phyloP scores from a whole-genome alignment of 257 asterid genomes.

The Jacaranda mimosifolia region DNA sequence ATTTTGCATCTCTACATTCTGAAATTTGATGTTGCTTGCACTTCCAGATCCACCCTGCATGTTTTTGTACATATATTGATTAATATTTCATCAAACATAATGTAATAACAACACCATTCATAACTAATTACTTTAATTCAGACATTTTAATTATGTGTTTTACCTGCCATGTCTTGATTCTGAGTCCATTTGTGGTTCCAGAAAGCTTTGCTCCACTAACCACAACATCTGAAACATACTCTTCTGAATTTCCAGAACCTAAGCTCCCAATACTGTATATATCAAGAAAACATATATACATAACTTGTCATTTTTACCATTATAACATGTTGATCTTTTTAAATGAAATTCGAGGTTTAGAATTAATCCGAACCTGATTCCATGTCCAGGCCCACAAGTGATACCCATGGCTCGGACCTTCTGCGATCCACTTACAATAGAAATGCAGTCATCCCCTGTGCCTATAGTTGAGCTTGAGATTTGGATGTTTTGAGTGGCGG shows the following conservation, averaged over 20 bases:
- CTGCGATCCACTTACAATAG: conserved; percentile 71
- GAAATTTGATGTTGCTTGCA: conserved; percentile 79
- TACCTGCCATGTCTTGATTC: conserved; percentile 97
- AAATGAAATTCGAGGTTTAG: not conserved
- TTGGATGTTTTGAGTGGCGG: conserved; percentile 57
- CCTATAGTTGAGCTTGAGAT: conserved; percentile 58
- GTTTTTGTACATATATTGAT: not conserved
- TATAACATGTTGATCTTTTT: not conserved
- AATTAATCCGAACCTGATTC: conserved; percentile 75
- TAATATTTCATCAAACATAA: too few relatives aligned
- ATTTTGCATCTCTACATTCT: conserved; percentile 63
- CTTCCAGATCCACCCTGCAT: conserved; percentile 88
- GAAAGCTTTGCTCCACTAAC: conserved; percentile 70
- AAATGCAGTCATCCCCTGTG: conserved; percentile 94
- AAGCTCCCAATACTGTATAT: conserved; percentile 76
- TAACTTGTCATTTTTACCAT: not conserved
- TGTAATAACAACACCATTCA: too few relatives aligned
- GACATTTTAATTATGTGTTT: too few relatives aligned
- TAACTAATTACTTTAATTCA: too few relatives aligned
- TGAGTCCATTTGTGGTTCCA: conserved; percentile 77
- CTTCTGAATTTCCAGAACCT: conserved; percentile 68
- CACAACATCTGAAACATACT: conserved; percentile 65
- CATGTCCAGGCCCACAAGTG: conserved; percentile 95
- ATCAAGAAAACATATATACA: not conserved
- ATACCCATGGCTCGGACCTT: conserved; percentile 54